Base-by-base conservation (phyloP, 345 rosid species). In the Cochlearia excelsa region DNA sequence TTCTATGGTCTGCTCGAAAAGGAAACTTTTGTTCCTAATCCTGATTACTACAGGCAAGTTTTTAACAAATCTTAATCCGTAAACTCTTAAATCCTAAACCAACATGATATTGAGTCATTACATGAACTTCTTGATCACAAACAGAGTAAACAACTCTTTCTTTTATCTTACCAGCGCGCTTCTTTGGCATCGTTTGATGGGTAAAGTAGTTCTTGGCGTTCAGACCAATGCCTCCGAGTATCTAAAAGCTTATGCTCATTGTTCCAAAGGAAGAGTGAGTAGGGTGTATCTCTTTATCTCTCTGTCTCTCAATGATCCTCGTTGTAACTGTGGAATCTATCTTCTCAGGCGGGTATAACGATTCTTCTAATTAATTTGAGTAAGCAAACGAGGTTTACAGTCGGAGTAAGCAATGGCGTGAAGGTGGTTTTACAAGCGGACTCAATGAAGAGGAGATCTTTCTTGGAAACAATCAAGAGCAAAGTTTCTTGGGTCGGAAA, bases 171-270 rank as follows among this genome's bases (percentile, higher is more conserved):
- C 65, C 70, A 92, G 97, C 37, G 98, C 91, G 1, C 95, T 92
- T 79, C 78, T 92, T 30, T 92, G 98, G 97, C 95, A 92, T 74
- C 90, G 79, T 46, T 85, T 92, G 51, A 92, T 92, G 95, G 97
- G 99, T 37, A 88, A 77, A 77, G 82, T 79, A 9, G 94, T 87
- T 59, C 82, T 93, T 37, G 73, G 74, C 40, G 78, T 84, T 45
- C 77, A 67, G 52, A 78, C 77, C 1, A 61, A 81, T 61, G 80
- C 81, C 35, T 83, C 88, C 2, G 73, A 86, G 40, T 79, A 60
- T 65, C 78, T 93, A 51, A 88, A 87, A 30, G 42, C 79, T 47
- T 93, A 89, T 45, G 97, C 83, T 45, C 97, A 93, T 76, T 93
- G 99, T 64, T 80, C 95, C 0, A 87, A 82, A 78, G 92, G 85